Conservation (phyloP, 192 early-diverging fungal species). For the Coemansia sp. region DNA sequence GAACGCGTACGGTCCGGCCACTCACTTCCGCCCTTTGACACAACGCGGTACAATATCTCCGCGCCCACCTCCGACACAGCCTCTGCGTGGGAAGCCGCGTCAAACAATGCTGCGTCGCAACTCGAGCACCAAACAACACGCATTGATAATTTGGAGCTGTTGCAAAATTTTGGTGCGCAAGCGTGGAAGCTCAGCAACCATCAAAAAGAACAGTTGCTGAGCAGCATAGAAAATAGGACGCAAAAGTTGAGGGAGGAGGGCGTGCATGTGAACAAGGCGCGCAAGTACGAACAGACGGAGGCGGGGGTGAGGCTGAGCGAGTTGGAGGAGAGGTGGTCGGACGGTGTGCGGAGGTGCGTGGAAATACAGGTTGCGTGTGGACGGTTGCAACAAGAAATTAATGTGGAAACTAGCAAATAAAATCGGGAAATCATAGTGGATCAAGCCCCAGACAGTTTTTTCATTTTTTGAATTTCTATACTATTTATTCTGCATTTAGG, state of each 20-base stretch:
- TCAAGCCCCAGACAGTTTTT: background rate
- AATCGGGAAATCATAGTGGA: background rate
- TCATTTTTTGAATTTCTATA: background rate
- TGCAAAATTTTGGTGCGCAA: slow-evolving; percentile 51
- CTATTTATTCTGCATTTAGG: background rate
- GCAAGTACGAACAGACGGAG: slow-evolving; percentile 45
- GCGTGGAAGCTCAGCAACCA: slow-evolving; percentile 49
- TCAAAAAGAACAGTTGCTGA: slow-evolving; percentile 38
- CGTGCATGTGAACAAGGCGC: slow-evolving; percentile 34
- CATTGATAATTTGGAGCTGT: slow-evolving; percentile 43
- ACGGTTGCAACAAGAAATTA: background rate
- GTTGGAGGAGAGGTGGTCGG: slow-evolving; percentile 33
- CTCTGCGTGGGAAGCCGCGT: slow-evolving; percentile 29
- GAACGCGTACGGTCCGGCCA: slow-evolving; percentile 34
- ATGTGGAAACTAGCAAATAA: background rate
- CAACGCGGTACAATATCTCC: slow-evolving; percentile 33
- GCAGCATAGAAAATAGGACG: slow-evolving; percentile 23
- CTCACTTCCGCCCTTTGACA: slow-evolving; percentile 32
- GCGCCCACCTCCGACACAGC: too few relatives aligned
- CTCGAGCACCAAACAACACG: slow-evolving; percentile 49
- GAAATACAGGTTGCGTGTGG: slow-evolving; percentile 48
- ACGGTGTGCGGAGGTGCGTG: slow-evolving; percentile 39
- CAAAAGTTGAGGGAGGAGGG: slow-evolving; percentile 17
- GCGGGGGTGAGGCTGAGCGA: slow-evolving; percentile 31
- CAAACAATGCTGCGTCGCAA: slow-evolving; percentile 48